Percentiles rank a stretch among this genome's conserved stretches.
Evolutionary conservation across 2,329 filamentous ascomycete species (phyloP).

Genomic region (Fusarium oligoseptatum): DNA sequence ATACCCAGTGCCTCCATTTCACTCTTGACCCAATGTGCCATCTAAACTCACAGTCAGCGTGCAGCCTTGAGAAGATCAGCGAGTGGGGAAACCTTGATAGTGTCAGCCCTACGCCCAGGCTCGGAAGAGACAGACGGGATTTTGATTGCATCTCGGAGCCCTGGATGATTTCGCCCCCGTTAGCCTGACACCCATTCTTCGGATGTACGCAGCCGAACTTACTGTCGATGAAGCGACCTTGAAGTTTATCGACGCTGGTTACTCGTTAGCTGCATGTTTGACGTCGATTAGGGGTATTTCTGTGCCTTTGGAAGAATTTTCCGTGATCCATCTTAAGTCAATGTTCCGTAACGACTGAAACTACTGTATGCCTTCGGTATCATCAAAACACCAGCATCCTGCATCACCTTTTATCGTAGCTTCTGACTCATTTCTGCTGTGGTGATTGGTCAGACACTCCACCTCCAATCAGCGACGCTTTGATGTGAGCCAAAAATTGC

Average conservation of each 20-base stretch:
- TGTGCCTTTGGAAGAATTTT: neutral
- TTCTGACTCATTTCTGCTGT: neutral
- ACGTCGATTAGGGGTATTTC: neutral
- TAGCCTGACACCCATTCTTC: neutral
- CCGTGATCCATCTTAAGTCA: neutral
- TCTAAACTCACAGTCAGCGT: neutral
- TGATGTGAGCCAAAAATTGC: neutral
- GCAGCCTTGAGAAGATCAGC: neutral
- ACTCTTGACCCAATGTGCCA: neutral
- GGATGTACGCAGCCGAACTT: neutral
- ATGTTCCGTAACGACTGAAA: neutral
- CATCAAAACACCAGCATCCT: neutral
- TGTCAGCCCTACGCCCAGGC: neutral
- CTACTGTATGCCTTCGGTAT: neutral
- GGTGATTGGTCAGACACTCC: neutral
- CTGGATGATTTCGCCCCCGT: neutral
- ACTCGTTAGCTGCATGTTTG: neutral
- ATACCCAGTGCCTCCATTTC: neutral
- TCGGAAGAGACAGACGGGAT: neutral
- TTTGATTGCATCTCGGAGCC: neutral
- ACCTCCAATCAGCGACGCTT: neutral
- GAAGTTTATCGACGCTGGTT: neutral
- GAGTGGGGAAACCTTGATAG: neutral
- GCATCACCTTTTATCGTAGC: neutral
- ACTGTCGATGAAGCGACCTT: neutral